Evolutionary conservation across 2,329 filamentous ascomycete species (phyloP).

Genomic region (Orbilia javanica): DNA sequence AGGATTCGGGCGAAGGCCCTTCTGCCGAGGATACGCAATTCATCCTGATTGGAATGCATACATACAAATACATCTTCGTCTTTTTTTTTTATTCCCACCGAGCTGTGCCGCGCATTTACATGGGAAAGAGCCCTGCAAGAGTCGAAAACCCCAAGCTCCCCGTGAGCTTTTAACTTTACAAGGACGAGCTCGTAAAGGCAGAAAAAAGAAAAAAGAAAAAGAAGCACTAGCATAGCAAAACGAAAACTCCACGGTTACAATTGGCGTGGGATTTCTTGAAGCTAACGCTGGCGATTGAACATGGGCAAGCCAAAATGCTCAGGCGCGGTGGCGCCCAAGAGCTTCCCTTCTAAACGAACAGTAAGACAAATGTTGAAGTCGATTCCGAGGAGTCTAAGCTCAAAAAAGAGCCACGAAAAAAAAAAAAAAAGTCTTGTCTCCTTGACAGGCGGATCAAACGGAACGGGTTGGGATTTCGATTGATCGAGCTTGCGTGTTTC

Average conservation of each 20-base stretch:
- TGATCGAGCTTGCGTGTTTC: conserved; percentile 55
- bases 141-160: neutral
- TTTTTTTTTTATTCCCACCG: conserved; percentile 24
- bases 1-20: conserved; percentile 24
- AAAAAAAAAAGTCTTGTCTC: conserved; percentile 6
- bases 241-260: conserved; percentile 44
- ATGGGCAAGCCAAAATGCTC: conserved; percentile 47
- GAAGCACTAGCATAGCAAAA: conserved; percentile 37
- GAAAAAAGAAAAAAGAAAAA: too few species aligned
- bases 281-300: conserved; percentile 35
- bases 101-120: conserved; percentile 57
- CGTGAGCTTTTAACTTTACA: conserved; percentile 35
- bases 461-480: conserved; percentile 52
- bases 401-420: conserved; percentile 19
- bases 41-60: conserved; percentile 53
- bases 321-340: conserved; percentile 48
- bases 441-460: conserved; percentile 55
- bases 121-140: conserved; percentile 38
- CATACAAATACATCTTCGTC: neutral
- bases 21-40: conserved; percentile 40
- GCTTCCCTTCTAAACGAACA: conserved; percentile 30
- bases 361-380: conserved; percentile 12
- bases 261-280: too few species aligned
- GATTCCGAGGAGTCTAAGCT: conserved; percentile 32
- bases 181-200: conserved; percentile 41